A percentile compares a stretch with the other conserved stretches of the same genome.
These are phyloP conservation scores for Epichloe gansuensis DNA, from an alignment of 2,329 filamentous ascomycete genomes.

Conservation along the genomic window DNA sequence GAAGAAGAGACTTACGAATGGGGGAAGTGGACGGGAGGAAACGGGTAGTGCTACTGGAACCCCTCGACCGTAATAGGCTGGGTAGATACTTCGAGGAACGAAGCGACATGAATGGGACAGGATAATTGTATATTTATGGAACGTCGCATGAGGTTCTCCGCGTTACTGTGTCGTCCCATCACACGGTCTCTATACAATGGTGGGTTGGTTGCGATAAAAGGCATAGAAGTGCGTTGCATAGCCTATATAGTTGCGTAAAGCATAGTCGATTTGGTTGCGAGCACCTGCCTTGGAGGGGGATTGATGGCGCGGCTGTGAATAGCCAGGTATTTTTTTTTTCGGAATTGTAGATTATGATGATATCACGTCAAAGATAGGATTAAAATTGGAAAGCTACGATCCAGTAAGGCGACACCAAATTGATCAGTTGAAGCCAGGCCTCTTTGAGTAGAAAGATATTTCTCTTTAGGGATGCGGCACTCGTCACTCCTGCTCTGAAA, in stretches of 20 bases:
- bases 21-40: constrained; percentile 39
- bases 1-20: constrained; percentile 51
- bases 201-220: too few species aligned
- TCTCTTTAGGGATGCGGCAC: neutral
- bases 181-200: too few species aligned
- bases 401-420: neutral
- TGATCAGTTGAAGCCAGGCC: neutral
- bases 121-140: neutral
- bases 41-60: constrained; percentile 49
- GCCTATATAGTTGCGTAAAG: neutral
- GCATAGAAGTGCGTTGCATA: too few species aligned
- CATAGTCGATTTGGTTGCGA: neutral
- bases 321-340: too few species aligned
- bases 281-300: neutral
- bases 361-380: constrained; percentile 2
- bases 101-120: neutral
- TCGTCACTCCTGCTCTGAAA: neutral
- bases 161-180: too few species aligned
- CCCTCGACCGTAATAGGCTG: constrained; percentile 30
- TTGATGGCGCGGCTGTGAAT: too few species aligned
- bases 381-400: neutral
- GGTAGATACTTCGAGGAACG: neutral
- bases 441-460: neutral
- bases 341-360: constrained; percentile 4
- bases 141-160: too few species aligned